These are phyloP conservation scores for Hypoxylon sp. DNA, from an alignment of 2,329 filamentous ascomycete genomes.

Conservation along the genomic window DNA sequence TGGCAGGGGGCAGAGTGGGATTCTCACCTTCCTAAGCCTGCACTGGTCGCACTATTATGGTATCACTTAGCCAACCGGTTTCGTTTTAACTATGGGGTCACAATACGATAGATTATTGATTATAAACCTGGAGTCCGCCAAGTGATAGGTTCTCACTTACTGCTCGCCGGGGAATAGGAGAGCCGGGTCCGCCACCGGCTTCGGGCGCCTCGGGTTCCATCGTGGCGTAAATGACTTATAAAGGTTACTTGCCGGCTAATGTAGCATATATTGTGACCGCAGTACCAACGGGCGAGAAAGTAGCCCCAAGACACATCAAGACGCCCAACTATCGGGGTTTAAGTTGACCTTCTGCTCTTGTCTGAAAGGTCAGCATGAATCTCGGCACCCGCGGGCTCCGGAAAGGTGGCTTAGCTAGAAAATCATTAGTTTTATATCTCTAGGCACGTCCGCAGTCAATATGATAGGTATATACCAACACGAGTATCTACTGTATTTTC, in stretches of 20 bases:
- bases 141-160: conserved; percentile 61
- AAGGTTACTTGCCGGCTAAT: background rate
- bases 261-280: conserved; percentile 15
- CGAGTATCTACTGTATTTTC: conserved; percentile 14
- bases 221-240: background rate
- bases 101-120: conserved; percentile 57
- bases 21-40: conserved; percentile 57
- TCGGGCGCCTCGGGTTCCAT: conserved; percentile 56
- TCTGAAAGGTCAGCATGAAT: conserved; percentile 20
- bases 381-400: conserved; percentile 58
- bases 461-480: conserved; percentile 12
- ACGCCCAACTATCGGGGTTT: conserved; percentile 16
- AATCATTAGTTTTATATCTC: conserved; percentile 22
- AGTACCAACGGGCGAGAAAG: conserved; percentile 3
- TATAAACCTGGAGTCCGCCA: conserved; percentile 43
- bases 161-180: conserved; percentile 57
- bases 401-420: conserved; percentile 43
- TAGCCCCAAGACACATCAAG: conserved; percentile 5
- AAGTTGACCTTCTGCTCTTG: conserved; percentile 27
- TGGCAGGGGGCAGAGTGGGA: conserved; percentile 8
- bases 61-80: conserved; percentile 36
- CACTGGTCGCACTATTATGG: conserved; percentile 58
- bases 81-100: conserved; percentile 52
- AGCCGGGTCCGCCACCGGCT: conserved; percentile 55
- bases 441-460: background rate